Base-by-base conservation (phyloP, 2,329 filamentous ascomycete species). In the Penicillium fuscoglaucum region DNA sequence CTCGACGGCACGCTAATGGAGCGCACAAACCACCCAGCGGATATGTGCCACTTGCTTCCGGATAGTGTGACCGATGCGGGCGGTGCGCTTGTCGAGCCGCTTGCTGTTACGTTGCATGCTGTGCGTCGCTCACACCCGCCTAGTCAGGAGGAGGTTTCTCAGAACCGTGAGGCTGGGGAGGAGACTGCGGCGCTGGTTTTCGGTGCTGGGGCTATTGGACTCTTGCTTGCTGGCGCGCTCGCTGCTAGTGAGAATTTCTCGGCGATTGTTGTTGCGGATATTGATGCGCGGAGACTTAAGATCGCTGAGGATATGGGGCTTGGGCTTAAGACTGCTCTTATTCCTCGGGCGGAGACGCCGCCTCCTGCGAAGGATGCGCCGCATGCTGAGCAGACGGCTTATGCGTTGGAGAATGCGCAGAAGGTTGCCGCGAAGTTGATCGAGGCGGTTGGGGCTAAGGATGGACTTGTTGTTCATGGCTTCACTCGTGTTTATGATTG, bases 1-100 rank as follows among this genome's bases (percentile, higher is more conserved):
- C 80, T 83, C 31, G 85, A 88, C 69, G 85, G 85, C n/a, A 88
- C 85, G 31, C 72, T 88, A 62, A 85, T 87, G 74, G 82, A 84
- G 55, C 73, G 79, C 52, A 84, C 86, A 53, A 87, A 87, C 66
- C 85, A 87, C 67, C 84, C 85, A 0, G 83, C 82, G 2, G 74
- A 76, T 35, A 83, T 84, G 82, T 86, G 83, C 69, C 83, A 87
- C 62, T 80, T 79, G 69, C 75, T 87, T 1, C 84, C 84, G 0
- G 74, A 79, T 0, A 72, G 75, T 37, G 75, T 87, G 51, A 80
- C 79, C 5, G 77, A 84, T 55, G 79, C 83, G 37, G 76, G 84
- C 13, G 85, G 84, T 13, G 85, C 85, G 2, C 74, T 87, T 10
- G 73, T 86, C 9, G 85, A 87, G 70, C 85, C 85, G 1, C 68